A percentile compares a stretch with the other conserved stretches of the same genome.
These are phyloP conservation scores for Penicillium verhagenii DNA, from an alignment of 495 filamentous ascomycete species.

Conservation along the genomic window DNA sequence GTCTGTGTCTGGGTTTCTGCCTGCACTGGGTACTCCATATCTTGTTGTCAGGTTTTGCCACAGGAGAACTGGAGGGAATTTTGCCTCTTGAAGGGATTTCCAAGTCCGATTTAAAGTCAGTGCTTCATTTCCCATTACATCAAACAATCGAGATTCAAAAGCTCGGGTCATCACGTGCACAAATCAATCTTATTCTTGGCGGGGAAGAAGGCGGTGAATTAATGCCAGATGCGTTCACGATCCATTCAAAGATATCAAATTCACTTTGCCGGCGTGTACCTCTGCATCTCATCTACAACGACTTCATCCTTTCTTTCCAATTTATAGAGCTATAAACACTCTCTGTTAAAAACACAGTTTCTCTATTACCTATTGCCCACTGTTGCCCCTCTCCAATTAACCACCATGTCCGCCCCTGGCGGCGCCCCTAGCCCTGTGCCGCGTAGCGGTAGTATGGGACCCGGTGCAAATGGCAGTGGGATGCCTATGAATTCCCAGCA, in stretches of 20 bases:
- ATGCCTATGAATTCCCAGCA: slow-evolving; percentile 55
- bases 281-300: slow-evolving; percentile 12
- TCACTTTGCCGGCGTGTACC: slow-evolving; percentile 3
- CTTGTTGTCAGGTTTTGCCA: slow-evolving; percentile 8
- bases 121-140: not conserved
- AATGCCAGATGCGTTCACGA: not conserved
- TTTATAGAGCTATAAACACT: not conserved
- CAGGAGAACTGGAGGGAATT: slow-evolving; percentile 7
- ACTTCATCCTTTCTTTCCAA: not conserved
- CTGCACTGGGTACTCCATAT: slow-evolving; percentile 2
- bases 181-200: too few species aligned
- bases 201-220: not conserved
- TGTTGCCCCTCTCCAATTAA: not conserved
- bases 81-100: not conserved
- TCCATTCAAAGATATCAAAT: slow-evolving; percentile 20
- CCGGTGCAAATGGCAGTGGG: slow-evolving; percentile 41
- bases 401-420: slow-evolving; percentile 47
- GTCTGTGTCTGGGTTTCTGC: slow-evolving; percentile 18
- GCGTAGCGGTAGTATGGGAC: slow-evolving; percentile 53
- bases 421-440: slow-evolving; percentile 49
- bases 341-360: not conserved
- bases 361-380: not conserved
- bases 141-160: too few species aligned
- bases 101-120: not conserved
- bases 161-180: slow-evolving; percentile 29